Conservation (phyloP, 805 yeast species). For the Schizosaccharomyces lindneri region DNA sequence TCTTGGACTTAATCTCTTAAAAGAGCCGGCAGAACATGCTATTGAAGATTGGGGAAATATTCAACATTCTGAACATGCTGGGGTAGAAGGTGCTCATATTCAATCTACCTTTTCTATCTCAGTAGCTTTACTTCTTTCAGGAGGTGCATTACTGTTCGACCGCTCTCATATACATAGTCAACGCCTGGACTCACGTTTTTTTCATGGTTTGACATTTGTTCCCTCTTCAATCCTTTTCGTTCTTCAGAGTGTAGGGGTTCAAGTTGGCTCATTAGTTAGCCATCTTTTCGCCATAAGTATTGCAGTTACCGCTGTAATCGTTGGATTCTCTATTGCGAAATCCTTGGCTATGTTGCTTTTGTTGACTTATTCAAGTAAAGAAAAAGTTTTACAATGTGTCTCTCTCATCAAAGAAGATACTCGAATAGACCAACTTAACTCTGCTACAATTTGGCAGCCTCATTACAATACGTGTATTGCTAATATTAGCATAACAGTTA, state of each 20-base stretch:
- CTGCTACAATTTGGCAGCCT: neutral
- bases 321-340: neutral
- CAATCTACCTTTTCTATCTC: neutral
- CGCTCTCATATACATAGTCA: neutral
- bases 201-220: neutral
- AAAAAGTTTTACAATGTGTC: neutral
- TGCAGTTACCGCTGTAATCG: neutral
- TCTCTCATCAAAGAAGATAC: neutral
- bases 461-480: neutral
- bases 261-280: neutral
- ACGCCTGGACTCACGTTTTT: neutral
- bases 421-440: neutral
- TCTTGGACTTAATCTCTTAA: neutral
- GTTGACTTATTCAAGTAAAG: neutral
- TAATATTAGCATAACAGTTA: neutral
- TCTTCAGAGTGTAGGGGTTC: neutral
- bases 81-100: neutral
- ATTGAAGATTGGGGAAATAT: neutral
- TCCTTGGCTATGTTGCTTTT: neutral
- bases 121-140: neutral
- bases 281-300: neutral
- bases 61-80: neutral
- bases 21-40: constrained; percentile 1
- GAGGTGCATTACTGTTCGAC: neutral
- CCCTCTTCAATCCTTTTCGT: neutral